Evolutionary conservation across 2,329 filamentous ascomycete genomes (phyloP), one percentile per base, ranked within the genome.

Genomic region (Scedosporium dehoogii): DNA sequence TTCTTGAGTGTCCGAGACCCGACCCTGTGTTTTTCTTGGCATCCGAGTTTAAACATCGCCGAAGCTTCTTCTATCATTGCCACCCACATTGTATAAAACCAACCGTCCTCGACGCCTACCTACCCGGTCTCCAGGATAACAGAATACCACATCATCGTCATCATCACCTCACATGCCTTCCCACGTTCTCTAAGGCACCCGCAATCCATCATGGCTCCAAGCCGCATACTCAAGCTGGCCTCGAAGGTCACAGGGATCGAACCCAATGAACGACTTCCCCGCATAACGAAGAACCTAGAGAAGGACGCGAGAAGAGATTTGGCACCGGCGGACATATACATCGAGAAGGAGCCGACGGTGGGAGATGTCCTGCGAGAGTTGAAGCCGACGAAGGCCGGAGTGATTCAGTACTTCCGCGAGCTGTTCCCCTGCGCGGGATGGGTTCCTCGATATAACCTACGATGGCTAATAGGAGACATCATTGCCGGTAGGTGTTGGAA

Each of bases 391-490:
- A 70, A 73, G 14, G 65, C 67, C 0, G 78, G 82, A 16, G 64
- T 82, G 7, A 56, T 70, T 12, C 65, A 73, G 6, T 92, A 91
- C 68, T 64, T 83, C 46, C 74, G 67, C 7, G 70, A 70, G 25
- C 64, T 80, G 1, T 90, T 92, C 68, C 89, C 89, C 0, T 90
- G 89, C 68, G 73, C 83, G 1, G 76, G 79, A 23, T 92, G 89
- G 89, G 86, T 91, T 62, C 72, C 74, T 23, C 79, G 85, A 62
- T 93, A 92, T 74, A 91, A 91, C 68, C 16, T 82, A 4, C 82
- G 85, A 72, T 92, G 90, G 90, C 74, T 92, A 7, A 69, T 82
- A 14, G 89, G 89, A 65, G 90, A 93, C 72, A 69, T 91, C 53
- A 81, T 91, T 65, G 89, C 90, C 62, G 89, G 88, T 77, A 80